Base-by-base conservation (phyloP, 1,284 basidiomycete genomes). In the Lentinula novae-zelandiae region DNA sequence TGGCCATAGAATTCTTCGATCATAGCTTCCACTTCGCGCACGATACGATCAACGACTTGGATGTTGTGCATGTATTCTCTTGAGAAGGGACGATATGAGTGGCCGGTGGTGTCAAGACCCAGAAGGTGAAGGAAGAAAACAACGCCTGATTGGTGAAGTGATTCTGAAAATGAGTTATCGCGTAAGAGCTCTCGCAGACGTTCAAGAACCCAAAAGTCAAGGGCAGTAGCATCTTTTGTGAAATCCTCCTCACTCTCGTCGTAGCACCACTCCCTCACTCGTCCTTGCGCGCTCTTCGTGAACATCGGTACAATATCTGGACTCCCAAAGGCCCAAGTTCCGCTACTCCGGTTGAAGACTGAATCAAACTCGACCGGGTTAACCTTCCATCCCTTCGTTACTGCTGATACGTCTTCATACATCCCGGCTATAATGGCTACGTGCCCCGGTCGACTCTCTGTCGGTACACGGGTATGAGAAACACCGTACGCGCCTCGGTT, bases 241-340 rank as follows among this genome's bases (percentile, higher is more conserved):
- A 93, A 94, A 70, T 94, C 91, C 67, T 94, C 92, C 44, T 85
- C 88, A 27, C 87, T 83, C 67, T 91, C 90, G 58, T 89, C 74
- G 70, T 95, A 95, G 58, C 80, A 84, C 89, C 89, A 93, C 57
- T 85, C 86, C 51, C 83, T 80, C 0, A 95, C 90, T 64, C 81
- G 89, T 0, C 86, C 88, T 0, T 83, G 81, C 3, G 91, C 92
- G 13, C 92, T 92, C 5, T 83, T 80, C 15, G 85, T 78, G 68
- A 96, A 96, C 90, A 96, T 96, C 10, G 92, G 92, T 3, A 96
- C 73, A 61, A 96, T 96, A 71, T 96, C 93, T 0, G 94, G 94
- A 2, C 90, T 93, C 2, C 93, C 93, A 65, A 95, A 95, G 0
- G 91, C 88, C 68, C 86, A 96, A 0, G 92, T 91, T 46, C 84